These are phyloP conservation scores for Scleroderma citrinum DNA, from an alignment of 768 basidiomycete genomes.

Conservation along the genomic window DNA sequence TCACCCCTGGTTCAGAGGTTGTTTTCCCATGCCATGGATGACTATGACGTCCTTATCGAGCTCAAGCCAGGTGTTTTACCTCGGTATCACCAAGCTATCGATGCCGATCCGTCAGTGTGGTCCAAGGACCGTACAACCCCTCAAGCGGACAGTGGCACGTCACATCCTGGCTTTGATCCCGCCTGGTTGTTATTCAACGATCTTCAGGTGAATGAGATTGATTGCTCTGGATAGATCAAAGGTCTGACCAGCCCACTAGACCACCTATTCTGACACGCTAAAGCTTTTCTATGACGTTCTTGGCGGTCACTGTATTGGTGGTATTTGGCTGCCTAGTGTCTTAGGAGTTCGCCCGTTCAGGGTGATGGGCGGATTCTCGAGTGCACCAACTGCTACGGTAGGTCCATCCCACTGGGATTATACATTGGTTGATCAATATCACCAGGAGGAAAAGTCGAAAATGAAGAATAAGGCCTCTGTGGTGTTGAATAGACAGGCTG, in stretches of 20 bases:
- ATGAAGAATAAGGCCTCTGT: slow-evolving; percentile 57
- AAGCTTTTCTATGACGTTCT: slow-evolving; percentile 80
- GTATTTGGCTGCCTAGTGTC: slow-evolving; percentile 79
- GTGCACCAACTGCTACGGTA: slow-evolving; percentile 43
- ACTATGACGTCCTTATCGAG: slow-evolving; percentile 83
- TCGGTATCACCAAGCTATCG: slow-evolving; percentile 68
- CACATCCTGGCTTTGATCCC: slow-evolving; percentile 78
- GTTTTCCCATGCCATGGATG: slow-evolving; percentile 75
- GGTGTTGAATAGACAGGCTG: slow-evolving; percentile 54
- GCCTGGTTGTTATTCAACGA: slow-evolving; percentile 60
- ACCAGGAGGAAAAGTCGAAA: slow-evolving; percentile 26
- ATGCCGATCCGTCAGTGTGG: slow-evolving; percentile 45
- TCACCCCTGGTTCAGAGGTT: slow-evolving; percentile 49
- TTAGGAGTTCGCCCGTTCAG: slow-evolving; percentile 62
- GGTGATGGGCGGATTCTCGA: slow-evolving; percentile 78
- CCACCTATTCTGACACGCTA: slow-evolving; percentile 67
- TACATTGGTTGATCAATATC: slow-evolving; percentile 4
- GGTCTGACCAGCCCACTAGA: slow-evolving; percentile 33
- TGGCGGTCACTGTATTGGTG: slow-evolving; percentile 76
- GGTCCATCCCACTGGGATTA: slow-evolving; percentile 4
- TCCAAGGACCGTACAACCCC: slow-evolving; percentile 25
- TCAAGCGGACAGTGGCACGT: slow-evolving; percentile 27
- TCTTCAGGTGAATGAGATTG: slow-evolving; percentile 53
- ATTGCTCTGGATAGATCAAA: not conserved
- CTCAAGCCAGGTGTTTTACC: slow-evolving; percentile 61